Evolutionary conservation across 2,329 filamentous ascomycete species (phyloP).

Genomic region (Aspergillus calidoustus): DNA sequence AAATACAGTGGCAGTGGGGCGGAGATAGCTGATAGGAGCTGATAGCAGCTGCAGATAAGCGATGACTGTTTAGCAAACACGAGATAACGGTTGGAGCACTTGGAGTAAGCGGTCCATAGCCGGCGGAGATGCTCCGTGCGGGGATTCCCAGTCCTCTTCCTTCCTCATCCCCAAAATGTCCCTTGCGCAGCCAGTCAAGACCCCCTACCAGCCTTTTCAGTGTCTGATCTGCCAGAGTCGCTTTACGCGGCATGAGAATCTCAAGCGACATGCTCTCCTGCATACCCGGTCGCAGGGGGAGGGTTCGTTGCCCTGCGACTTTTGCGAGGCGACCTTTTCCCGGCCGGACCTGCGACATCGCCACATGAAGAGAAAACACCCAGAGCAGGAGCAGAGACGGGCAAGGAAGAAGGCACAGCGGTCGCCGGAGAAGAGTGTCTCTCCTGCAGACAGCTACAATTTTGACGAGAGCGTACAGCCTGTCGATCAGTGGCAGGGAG

Average conservation of each 20-base stretch:
- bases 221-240: slow-evolving; percentile 45
- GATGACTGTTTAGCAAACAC: not conserved
- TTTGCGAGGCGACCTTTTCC: slow-evolving; percentile 48
- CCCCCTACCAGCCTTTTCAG: slow-evolving; percentile 45
- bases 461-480: not conserved
- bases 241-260: slow-evolving; percentile 48
- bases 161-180: slow-evolving; percentile 5
- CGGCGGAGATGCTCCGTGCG: not conserved
- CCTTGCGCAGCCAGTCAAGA: not conserved
- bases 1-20: not conserved
- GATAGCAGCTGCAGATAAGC: too few relatives aligned
- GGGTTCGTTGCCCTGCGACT: slow-evolving; percentile 39
- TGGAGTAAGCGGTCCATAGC: not conserved
- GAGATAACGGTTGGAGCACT: not conserved
- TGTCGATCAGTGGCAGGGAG: not conserved
- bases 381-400: slow-evolving; percentile 27
- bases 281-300: slow-evolving; percentile 40
- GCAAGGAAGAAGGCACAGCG: slow-evolving; percentile 10
- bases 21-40: not conserved
- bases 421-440: slow-evolving; percentile 1
- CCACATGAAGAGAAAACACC: slow-evolving; percentile 50
- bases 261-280: slow-evolving; percentile 48
- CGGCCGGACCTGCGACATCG: slow-evolving; percentile 46
- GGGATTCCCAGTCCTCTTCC: too few relatives aligned
- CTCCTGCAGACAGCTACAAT: slow-evolving; percentile 9